A percentile compares a stretch with the other conserved stretches of the same genome.
phyloP scores from a whole-genome alignment of 140 eudicot genomes.

The Bidens hawaiensis region DNA sequence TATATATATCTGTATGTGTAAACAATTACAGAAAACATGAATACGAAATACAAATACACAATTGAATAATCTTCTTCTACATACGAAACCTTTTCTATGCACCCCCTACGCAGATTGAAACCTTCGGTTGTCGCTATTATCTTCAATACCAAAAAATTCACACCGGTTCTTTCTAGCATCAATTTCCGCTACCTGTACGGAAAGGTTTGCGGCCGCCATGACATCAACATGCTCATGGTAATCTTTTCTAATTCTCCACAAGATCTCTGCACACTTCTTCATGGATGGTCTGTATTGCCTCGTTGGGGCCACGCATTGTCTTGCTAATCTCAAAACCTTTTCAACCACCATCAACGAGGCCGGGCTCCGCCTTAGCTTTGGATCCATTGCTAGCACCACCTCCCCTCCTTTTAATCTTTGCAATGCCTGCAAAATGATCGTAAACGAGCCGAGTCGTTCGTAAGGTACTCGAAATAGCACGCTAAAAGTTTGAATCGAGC shows the following conservation, averaged over 20 bases:
- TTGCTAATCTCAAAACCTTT: constrained; percentile 60
- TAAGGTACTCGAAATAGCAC: not conserved
- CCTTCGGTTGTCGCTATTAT: constrained; percentile 28
- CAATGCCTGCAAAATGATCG: constrained; percentile 60
- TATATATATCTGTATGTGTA: not conserved
- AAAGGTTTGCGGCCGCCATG: constrained; percentile 27
- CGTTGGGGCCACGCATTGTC: constrained; percentile 59
- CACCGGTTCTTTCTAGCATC: constrained; percentile 41
- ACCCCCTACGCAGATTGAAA: constrained; percentile 37
- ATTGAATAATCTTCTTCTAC: constrained; percentile 17
- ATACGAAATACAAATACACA: constrained; percentile 15
- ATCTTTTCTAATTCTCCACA: constrained; percentile 70
- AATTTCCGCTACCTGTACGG: constrained; percentile 39
- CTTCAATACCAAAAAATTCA: constrained; percentile 49
- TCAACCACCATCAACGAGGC: constrained; percentile 62
- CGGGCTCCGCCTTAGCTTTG: constrained; percentile 61
- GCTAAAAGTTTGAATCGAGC: no score
- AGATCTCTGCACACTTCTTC: constrained; percentile 64
- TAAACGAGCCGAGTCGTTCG: not conserved
- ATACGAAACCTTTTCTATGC: constrained; percentile 15
- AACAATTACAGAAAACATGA: not conserved
- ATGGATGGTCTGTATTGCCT: constrained; percentile 62
- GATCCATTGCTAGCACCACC: constrained; percentile 70
- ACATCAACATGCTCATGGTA: constrained; percentile 32
- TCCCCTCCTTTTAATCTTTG: constrained; percentile 60